Evolutionary conservation across 106 monocot species (phyloP), one percentile per base, ranked within the genome.

Genomic region (Allium cepa): DNA sequence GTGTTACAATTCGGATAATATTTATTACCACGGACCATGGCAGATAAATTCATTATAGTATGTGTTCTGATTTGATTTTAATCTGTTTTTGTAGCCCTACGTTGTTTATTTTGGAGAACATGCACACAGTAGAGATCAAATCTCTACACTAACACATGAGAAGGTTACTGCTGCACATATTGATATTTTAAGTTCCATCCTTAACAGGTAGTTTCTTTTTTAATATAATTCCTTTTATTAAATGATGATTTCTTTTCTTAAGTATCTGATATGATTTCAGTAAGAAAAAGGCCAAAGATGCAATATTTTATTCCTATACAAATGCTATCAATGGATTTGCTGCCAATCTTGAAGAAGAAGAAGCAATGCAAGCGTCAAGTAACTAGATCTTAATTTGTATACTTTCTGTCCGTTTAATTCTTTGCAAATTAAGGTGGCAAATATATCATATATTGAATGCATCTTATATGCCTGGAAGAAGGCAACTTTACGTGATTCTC

Each of bases 241-340:
- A 15, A 12, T 8, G 53, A 55, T 55, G 53, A 55, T 12, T 3
- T 7, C 15, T 11, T 55, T 55, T 55, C 53, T 55, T 12, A 36
- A 36, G 36, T 36, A 36, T 36, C 36, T 55, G 53, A 12, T 11
- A 7, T 17, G 53, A 47, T 27, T 11, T 58, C 73, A 80, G 80
- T 47, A 57, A 75, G 61, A 71, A 80, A 50, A 68, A 76, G 70
- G 80, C 71, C 13, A 8, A 49, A 48, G 71, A 80, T 56, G 59
- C 75, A 51, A 71, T 80, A 11, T 76, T 80, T 17, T 80, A 80
- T 18, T 80, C 80, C 10, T 80, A 80, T 51, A 71, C 80, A 16
- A 61, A 60, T 7, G 55, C 10, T 56, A 68, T 80, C 62, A 76
- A 80, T 63, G 80, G 80, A 17, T 80, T 80, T 59, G 80, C 80